Base-by-base conservation (phyloP, 768 basidiomycete genomes). In the Sistotremastrum suecicum region DNA sequence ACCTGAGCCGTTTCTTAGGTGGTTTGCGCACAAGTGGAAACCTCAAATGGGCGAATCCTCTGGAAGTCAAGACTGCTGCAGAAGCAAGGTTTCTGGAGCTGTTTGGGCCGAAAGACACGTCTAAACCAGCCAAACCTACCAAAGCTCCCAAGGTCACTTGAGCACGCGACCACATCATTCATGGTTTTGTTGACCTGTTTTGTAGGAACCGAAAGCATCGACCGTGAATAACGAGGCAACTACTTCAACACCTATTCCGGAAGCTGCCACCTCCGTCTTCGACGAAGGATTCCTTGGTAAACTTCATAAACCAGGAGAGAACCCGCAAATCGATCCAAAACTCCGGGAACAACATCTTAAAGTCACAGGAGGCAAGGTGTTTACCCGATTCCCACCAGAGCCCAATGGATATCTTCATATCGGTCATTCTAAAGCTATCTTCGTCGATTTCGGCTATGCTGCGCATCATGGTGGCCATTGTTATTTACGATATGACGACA, bases 391-490 rank as follows among this genome's bases (percentile, higher is more conserved):
- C 65, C 95, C 95, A 29, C 95, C 95, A 2, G 95, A 99, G 64
- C 95, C 95, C 3, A 99, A 99, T 58, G 95, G 95, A 8, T 98
- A 75, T 64, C 71, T 98, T 37, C 95, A 90, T 55, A 83, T 89
- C 53, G 94, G 94, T 3, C 95, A 99, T 58, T 97, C 92, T 42
- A 99, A 99, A 59, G 94, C 95, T 3, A 97, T 99, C 56, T 94
- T 95, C 56, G 80, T 98, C 50, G 86, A 92, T 62, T 99, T 98
- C 60, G 95, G 95, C n/a, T 99, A 89, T 59, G 95, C 95, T 34
- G 89, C 90, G 9, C 78, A 91, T 60, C 73, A 95, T 58, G 76
- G 77, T n/a, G 95, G 95, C 35, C 78, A 83, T 56, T 87, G 86
- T 51, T 98, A 95, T 61, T 71, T 99, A 38, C 79, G 95, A 46